Conservation (phyloP, 2,329 filamentous ascomycete genomes). For the Exophiala lecanii-corni region DNA sequence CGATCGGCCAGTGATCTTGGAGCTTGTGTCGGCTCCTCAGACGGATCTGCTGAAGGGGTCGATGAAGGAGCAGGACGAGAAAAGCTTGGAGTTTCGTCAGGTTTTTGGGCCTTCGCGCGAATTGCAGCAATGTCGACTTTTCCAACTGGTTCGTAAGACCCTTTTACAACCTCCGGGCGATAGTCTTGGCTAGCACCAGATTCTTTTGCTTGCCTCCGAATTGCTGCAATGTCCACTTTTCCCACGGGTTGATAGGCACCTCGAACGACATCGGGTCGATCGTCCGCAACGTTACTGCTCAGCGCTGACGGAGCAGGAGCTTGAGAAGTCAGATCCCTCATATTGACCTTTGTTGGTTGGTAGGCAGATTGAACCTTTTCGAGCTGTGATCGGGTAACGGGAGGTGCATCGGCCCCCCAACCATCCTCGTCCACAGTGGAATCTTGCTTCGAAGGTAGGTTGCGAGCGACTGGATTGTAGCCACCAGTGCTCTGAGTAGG, state of each 20-base stretch:
- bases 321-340: conserved; percentile 75
- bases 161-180: conserved; percentile 79
- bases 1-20: conserved; percentile 69
- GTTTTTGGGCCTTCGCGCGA: conserved; percentile 72
- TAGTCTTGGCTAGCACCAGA: conserved; percentile 58
- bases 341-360: conserved; percentile 91
- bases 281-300: conserved; percentile 45
- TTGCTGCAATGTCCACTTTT: conserved; percentile 93
- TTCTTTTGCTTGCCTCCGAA: conserved; percentile 69
- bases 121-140: conserved; percentile 98
- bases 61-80: conserved; percentile 33
- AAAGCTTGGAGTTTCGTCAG: conserved; percentile 33
- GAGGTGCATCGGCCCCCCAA: conserved; percentile 94
- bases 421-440: conserved; percentile 69
- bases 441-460: conserved; percentile 42
- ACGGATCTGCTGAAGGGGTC: conserved; percentile 41
- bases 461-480: conserved; percentile 61
- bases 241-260: conserved; percentile 91
- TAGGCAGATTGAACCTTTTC: conserved; percentile 93
- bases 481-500: conserved; percentile 61
- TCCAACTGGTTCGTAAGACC: conserved; percentile 87
- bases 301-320: conserved; percentile 60
- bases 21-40: conserved; percentile 45
- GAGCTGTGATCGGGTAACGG: conserved; percentile 75
- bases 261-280: conserved; percentile 62